These are phyloP conservation scores for Beauveria caledonica DNA, from an alignment of 2,329 filamentous ascomycete genomes.

Conservation along the genomic window DNA sequence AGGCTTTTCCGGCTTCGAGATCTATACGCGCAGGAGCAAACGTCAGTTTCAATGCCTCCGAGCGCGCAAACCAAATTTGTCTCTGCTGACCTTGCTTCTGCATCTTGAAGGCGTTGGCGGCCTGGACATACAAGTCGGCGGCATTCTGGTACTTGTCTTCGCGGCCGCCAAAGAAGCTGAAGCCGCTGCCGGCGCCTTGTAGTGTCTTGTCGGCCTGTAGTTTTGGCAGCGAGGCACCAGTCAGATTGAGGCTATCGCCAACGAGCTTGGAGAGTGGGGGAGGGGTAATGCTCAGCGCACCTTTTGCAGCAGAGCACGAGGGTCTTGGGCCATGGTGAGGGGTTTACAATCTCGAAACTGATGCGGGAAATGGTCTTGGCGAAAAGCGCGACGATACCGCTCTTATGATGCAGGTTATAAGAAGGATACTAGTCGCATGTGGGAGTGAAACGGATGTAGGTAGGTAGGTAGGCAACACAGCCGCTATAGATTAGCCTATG, in stretches of 20 bases:
- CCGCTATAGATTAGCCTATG: conserved; percentile 2
- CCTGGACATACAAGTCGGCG: conserved; percentile 78
- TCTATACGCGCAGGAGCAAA: conserved; percentile 36
- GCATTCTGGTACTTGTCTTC: conserved; percentile 87
- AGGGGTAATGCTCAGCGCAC: conserved; percentile 33
- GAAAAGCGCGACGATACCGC: not conserved
- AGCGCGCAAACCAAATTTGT: not conserved
- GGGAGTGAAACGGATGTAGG: conserved; percentile 3
- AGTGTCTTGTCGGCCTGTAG: conserved; percentile 78
- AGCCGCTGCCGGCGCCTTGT: conserved; percentile 66
- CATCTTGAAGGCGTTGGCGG: conserved; percentile 85
- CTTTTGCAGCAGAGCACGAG: conserved; percentile 70
- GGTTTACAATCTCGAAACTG: not conserved
- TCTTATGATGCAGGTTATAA: not conserved
- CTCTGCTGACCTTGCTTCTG: conserved; percentile 63
- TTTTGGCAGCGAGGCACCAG: not conserved
- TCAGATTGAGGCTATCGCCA: not conserved
- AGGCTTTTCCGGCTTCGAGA: conserved; percentile 77
- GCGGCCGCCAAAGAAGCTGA: conserved; percentile 80
- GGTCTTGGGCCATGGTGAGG: conserved; percentile 62
- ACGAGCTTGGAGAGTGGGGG: conserved; percentile 16
- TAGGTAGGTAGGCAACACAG: not conserved
- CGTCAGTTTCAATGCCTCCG: not conserved
- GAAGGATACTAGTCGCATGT: conserved; percentile 2
- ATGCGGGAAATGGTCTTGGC: not conserved